A percentile compares a stretch with the other conserved stretches of the same genome.
Conservation (phyloP, 768 basidiomycete genomes). For the Exidia glandulosa region DNA sequence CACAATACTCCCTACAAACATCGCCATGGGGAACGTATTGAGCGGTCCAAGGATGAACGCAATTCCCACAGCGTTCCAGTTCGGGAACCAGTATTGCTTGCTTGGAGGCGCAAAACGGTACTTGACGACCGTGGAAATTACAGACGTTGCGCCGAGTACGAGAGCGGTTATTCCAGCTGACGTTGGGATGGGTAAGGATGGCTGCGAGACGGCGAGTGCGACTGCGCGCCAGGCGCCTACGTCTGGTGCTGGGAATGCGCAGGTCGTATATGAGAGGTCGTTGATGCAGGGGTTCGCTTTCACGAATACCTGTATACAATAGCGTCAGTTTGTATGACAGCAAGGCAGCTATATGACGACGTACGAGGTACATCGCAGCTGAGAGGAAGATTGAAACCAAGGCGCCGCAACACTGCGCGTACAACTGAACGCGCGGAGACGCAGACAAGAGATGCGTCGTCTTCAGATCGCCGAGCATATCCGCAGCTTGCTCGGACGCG, state of each 20-base stretch:
- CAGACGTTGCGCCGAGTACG: conserved; percentile 34
- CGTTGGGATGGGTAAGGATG: conserved; percentile 40
- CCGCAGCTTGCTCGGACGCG: conserved; percentile 44
- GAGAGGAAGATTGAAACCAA: conserved; percentile 28
- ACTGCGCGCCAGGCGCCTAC: conserved; percentile 49
- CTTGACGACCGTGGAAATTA: conserved; percentile 34
- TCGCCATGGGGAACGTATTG: conserved; percentile 12
- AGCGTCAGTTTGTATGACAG: too few relatives aligned
- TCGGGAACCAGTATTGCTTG: conserved; percentile 39
- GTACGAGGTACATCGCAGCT: conserved; percentile 40
- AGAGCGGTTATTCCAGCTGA: conserved; percentile 51
- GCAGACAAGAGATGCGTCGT: conserved; percentile 15
- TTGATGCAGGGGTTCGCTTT: conserved; percentile 50
- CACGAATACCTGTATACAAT: conserved; percentile 31
- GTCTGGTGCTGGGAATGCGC: conserved; percentile 46
- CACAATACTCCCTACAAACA: conserved; percentile 33
- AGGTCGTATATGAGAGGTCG: conserved; percentile 22
- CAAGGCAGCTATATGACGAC: too few relatives aligned
- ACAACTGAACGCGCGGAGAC: conserved; percentile 15
- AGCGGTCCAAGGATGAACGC: conserved; percentile 41
- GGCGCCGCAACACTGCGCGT: conserved; percentile 15
- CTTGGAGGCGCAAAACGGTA: conserved; percentile 37
- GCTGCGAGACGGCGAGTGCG: conserved; percentile 37
- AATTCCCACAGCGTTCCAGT: conserved; percentile 40
- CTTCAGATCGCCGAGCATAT: conserved; percentile 42